Percentiles rank a stretch among this genome's conserved stretches.
Conservation (phyloP, 163 green algal species). For the Chlorella variabilis region DNA sequence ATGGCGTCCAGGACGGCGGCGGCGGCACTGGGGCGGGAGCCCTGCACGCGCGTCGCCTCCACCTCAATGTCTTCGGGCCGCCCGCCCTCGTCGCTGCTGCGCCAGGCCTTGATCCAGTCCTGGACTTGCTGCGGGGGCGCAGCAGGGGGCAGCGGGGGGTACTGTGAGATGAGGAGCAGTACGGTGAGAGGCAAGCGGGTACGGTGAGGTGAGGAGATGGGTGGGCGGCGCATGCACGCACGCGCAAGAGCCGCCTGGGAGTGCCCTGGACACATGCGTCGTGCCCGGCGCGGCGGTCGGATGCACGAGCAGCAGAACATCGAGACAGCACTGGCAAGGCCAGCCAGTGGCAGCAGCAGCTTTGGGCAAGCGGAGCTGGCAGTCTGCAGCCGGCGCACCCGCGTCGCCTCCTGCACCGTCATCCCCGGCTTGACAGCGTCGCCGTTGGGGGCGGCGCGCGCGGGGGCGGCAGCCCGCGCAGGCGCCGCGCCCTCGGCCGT, state of each 20-base stretch:
- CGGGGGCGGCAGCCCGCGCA: neutral
- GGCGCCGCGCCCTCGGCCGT: neutral
- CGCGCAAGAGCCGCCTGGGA: too few species aligned
- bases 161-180: too few species aligned
- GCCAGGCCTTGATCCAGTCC: slow-evolving; percentile 35
- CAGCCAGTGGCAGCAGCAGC: too few species aligned
- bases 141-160: neutral
- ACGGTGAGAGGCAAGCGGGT: neutral
- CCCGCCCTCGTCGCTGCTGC: neutral
- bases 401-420: slow-evolving; percentile 29
- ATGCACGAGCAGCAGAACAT: too few species aligned
- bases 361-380: too few species aligned
- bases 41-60: neutral
- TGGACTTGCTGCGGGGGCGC: slow-evolving; percentile 23
- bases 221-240: too few species aligned
- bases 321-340: too few species aligned
- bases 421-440: neutral
- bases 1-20: slow-evolving; percentile 17
- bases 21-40: neutral
- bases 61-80: neutral
- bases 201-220: too few species aligned
- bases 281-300: too few species aligned
- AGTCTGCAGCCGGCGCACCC: slow-evolving; percentile 11
- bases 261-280: too few species aligned
- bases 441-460: neutral